A percentile compares a stretch with the other conserved stretches of the same genome.
phyloP scores from a whole-genome alignment of 2,329 filamentous ascomycete species.

The Trichoderma sp. region DNA sequence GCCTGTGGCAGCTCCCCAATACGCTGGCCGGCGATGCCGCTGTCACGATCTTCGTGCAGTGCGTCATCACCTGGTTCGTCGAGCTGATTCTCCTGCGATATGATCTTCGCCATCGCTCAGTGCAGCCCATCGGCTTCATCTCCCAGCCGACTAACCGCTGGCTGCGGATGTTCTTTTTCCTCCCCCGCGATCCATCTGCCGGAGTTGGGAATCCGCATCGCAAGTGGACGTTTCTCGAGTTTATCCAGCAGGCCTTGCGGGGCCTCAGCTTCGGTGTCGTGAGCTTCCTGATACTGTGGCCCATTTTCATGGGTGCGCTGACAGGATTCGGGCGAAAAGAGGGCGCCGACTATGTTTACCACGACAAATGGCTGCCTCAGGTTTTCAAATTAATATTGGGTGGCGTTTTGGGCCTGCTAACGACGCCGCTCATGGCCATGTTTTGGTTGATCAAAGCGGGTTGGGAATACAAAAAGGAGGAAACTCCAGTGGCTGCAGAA shows the following conservation, averaged over 20 bases:
- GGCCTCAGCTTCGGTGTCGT: conserved; percentile 9
- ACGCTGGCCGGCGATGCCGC: conserved; percentile 10
- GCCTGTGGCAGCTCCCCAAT: conserved; percentile 18
- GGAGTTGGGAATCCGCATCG: background rate
- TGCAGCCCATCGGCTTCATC: conserved; percentile 13
- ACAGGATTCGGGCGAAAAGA: conserved; percentile 10
- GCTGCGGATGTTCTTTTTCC: conserved; percentile 11
- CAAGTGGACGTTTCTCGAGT: background rate
- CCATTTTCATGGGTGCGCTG: conserved; percentile 8
- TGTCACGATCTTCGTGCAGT: conserved; percentile 14
- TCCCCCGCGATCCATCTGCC: background rate
- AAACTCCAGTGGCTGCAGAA: background rate
- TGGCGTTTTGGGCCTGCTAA: conserved; percentile 1
- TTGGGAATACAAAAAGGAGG: background rate
- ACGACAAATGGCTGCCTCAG: conserved; percentile 10
- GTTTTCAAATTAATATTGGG: conserved; percentile 11
- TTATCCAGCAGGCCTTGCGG: conserved; percentile 4
- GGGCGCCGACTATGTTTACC: conserved; percentile 3
- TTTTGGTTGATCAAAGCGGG: conserved; percentile 19
- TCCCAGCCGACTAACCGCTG: background rate
- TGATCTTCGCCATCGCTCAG: background rate
- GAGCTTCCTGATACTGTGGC: conserved; percentile 8
- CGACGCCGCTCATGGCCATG: conserved; percentile 14
- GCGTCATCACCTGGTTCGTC: conserved; percentile 17
- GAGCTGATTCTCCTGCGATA: conserved; percentile 16